Evolutionary conservation across 1,139 yeast species (phyloP).

Genomic region (Arxiozyma telluris): DNA sequence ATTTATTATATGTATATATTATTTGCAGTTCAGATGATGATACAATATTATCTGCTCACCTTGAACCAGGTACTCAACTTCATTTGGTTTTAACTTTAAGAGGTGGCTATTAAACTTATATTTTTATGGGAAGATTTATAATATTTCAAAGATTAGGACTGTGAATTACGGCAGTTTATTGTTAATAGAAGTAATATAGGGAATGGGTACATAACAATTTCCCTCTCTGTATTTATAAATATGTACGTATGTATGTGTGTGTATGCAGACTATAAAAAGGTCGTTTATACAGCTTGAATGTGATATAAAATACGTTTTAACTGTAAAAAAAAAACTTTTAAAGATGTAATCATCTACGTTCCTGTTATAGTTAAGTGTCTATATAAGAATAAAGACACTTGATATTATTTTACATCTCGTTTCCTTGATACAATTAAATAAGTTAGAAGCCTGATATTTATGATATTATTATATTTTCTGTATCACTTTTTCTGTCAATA

Average conservation of each 20-base stretch:
- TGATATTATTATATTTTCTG: background rate
- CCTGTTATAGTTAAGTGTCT: background rate
- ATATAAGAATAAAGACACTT: background rate
- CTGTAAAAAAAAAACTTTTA: too few relatives aligned
- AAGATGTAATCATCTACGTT: background rate
- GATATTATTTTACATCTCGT: background rate
- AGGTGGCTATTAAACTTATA: conserved; percentile 46
- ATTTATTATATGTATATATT: background rate
- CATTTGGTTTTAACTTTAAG: conserved; percentile 85
- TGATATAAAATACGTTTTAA: too few relatives aligned
- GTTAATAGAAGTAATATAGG: too few relatives aligned
- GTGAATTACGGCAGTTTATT: background rate
- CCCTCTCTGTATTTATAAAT: background rate
- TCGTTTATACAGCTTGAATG: background rate
- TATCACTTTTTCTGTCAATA: background rate
- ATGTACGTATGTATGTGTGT: too few relatives aligned
- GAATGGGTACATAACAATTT: background rate
- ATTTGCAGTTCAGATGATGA: conserved; percentile 54
- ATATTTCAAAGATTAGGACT: background rate
- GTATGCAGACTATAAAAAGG: too few relatives aligned
- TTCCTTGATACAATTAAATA: background rate
- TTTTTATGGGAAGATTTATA: background rate
- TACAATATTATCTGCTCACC: conserved; percentile 58
- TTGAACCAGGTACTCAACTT: conserved; percentile 66
- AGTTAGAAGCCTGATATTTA: background rate